Evolutionary conservation across 768 basidiomycete genomes (phyloP).

Genomic region (Trametes cingulata): DNA sequence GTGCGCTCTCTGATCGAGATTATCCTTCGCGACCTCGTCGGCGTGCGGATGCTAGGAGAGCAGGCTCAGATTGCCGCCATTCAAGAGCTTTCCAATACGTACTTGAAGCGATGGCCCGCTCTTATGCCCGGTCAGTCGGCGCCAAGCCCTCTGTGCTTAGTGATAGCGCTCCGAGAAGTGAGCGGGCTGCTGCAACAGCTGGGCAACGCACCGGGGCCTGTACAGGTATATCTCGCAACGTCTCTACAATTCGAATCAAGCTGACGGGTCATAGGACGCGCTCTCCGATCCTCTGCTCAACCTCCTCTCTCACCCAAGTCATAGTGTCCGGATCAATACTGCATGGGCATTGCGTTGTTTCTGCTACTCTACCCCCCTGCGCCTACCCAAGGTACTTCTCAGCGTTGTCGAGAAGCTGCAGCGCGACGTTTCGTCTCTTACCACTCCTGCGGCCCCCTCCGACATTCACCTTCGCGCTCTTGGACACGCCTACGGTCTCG

Average conservation of each 20-base stretch:
- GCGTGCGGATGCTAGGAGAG: constrained; percentile 86
- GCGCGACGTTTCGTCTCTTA: constrained; percentile 74
- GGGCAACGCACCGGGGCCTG: constrained; percentile 87
- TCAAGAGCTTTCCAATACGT: constrained; percentile 77
- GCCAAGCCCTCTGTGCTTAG: constrained; percentile 66
- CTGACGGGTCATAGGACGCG: constrained; percentile 51
- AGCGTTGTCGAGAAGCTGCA: constrained; percentile 80
- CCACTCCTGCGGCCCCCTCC: constrained; percentile 68
- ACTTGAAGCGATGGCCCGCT: constrained; percentile 90
- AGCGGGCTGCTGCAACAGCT: constrained; percentile 85
- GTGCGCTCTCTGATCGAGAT: constrained; percentile 74
- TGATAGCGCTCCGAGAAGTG: constrained; percentile 78
- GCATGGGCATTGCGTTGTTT: constrained; percentile 90
- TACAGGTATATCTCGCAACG: constrained; percentile 54
- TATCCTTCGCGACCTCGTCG: constrained; percentile 82
- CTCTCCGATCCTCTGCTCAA: constrained; percentile 83
- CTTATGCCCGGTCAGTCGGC: constrained; percentile 84
- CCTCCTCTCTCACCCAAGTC: constrained; percentile 83
- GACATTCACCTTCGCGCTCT: constrained; percentile 73
- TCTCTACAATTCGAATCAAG: not conserved
- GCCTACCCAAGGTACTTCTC: constrained; percentile 77
- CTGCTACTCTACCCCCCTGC: constrained; percentile 85
- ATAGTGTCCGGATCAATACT: constrained; percentile 82
- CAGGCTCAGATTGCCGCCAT: constrained; percentile 92
- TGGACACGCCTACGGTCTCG: constrained; percentile 89